Base-by-base conservation (phyloP, 2,329 filamentous ascomycete genomes). In the Amauroascus niger region DNA sequence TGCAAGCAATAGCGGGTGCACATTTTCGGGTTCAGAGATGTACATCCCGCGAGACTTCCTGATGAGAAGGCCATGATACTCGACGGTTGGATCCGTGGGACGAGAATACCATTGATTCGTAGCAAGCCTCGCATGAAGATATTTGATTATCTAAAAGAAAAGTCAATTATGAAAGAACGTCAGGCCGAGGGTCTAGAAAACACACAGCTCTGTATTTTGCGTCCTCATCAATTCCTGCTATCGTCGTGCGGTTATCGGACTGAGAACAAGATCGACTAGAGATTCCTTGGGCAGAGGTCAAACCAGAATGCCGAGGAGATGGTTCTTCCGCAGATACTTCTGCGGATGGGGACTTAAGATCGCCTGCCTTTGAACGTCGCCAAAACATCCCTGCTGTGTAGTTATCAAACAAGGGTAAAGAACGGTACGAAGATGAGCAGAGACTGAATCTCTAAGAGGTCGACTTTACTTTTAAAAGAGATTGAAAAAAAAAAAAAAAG, bases 41-140 rank as follows among this genome's bases (percentile, higher is more conserved):
- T 75, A 76, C 28, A 64, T 63, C 48, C 71, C 71, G 39, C 69
- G 64, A n/a, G 68, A 65, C 45, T 65, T 65, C 39, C 69, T 64
- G 49, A 74, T 57, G 11, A 74, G 63, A 30, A 74, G 68, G 37
- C 71, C 71, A 24, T 64, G 59, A 8, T 56, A 60, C 40, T 55
- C 45, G 22, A 54, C 40, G 13, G 52, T 54, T 9, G 56, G 51
- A 37, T 58, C 55, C 18, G 59, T 49, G 39, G 53, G 52, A 32
- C 37, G 18, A 54, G 56, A 55, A 49, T 63, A 61, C 62, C 62
- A 63, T 51, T 60, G 59, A 55, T 61, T 62, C 16, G 62, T 59
- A 53, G 58, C 57, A 57, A 63, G 58, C 49, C 61, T 60, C 44
- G 61, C 62, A 56, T 64, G 60, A 49, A 64, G 59, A 48, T 62